Evolutionary conservation across 108 stramenopile genomes (phyloP).

Genomic region (Aurantiochytrium sp.): DNA sequence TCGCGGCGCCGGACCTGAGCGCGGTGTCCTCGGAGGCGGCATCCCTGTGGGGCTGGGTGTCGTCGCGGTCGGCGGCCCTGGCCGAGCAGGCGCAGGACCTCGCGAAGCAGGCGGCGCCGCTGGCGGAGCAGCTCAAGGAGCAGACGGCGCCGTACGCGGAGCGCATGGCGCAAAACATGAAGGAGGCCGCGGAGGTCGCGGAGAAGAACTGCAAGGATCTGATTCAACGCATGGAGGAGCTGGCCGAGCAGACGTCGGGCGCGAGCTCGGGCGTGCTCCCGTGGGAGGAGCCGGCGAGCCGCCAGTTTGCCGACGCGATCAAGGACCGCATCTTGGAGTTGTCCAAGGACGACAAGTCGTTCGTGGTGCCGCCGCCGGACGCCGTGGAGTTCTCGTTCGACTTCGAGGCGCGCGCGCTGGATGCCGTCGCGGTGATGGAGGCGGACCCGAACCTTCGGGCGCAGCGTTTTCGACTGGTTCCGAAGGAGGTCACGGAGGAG

Average conservation of each 20-base stretch:
- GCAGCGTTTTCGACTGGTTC: background rate
- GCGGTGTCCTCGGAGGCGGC: background rate
- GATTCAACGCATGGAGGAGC: background rate
- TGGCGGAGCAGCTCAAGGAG: conserved; percentile 11
- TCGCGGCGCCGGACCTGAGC: background rate
- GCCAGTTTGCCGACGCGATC: background rate
- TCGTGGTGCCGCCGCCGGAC: background rate
- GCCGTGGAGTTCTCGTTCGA: conserved; percentile 19
- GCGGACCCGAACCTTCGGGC: background rate
- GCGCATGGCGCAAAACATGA: background rate
- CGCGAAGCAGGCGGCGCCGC: background rate
- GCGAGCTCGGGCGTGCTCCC: background rate
- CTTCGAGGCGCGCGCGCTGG: background rate
- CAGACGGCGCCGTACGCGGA: background rate
- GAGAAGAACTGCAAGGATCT: background rate
- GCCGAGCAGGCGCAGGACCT: background rate
- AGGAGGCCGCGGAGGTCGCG: background rate
- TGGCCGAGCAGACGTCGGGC: background rate
- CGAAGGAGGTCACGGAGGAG: conserved; percentile 9
- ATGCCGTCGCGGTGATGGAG: conserved; percentile 1
- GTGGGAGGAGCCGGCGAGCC: conserved; percentile 12
- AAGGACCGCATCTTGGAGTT: background rate
- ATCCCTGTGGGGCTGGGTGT: conserved; percentile 1
- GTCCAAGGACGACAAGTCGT: conserved; percentile 23
- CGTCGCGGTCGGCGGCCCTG: background rate